Percentiles rank a stretch among this genome's conserved stretches.
phyloP scores from a whole-genome alignment of 2,329 filamentous ascomycete genomes.

The Xylaria hypoxylon region DNA sequence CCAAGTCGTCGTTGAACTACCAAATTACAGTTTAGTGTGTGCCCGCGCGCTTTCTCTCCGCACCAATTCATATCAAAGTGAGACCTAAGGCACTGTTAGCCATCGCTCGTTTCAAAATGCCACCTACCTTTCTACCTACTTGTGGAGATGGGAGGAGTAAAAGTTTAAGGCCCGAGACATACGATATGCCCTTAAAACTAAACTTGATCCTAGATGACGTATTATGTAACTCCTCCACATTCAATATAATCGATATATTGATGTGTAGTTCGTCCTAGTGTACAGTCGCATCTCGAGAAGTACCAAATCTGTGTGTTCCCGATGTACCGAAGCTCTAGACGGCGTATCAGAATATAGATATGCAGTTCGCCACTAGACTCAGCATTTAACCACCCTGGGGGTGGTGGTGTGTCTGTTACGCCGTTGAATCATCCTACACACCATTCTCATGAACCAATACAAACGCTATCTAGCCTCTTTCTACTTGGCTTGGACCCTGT shows the following conservation, averaged over 20 bases:
- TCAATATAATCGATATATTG: not conserved
- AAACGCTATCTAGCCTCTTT: too few relatives aligned
- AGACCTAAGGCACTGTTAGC: not conserved
- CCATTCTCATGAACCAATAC: too few relatives aligned
- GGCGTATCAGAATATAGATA: not conserved
- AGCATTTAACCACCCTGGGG: not conserved
- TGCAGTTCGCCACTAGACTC: not conserved
- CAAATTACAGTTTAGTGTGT: conserved; percentile 3
- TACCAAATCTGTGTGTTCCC: not conserved
- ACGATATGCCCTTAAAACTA: too few relatives aligned
- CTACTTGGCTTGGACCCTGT: too few relatives aligned
- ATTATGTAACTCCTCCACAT: too few relatives aligned
- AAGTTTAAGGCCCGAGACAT: not conserved
- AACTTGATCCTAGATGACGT: too few relatives aligned
- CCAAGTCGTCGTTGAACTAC: conserved; percentile 4
- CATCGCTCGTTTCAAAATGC: not conserved
- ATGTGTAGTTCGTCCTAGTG: not conserved
- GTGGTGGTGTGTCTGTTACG: too few relatives aligned
- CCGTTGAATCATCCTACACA: too few relatives aligned
- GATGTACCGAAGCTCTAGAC: not conserved
- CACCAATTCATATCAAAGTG: conserved; percentile 1
- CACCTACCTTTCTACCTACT: not conserved
- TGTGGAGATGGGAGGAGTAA: not conserved
- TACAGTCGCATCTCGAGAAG: not conserved
- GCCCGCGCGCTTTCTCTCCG: not conserved